Evolutionary conservation across 495 filamentous ascomycete species (phyloP).

Genomic region (Venustampulla echinocandica): DNA sequence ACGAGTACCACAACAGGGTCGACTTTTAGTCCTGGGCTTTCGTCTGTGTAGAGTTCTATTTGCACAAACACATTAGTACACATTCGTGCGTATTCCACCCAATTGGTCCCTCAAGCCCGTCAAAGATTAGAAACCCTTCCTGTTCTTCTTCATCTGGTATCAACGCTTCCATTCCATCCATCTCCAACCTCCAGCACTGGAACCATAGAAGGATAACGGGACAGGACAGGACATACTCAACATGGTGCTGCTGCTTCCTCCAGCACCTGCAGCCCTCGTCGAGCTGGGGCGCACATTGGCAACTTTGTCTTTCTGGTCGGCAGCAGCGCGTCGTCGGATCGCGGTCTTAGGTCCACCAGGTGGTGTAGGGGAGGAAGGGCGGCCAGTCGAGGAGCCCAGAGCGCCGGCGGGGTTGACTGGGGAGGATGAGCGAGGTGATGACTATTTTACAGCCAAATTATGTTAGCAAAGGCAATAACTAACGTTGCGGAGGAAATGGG

Average conservation of each 20-base stretch:
- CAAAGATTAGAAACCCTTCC: too few relatives aligned
- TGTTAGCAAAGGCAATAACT: neutral
- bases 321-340: constrained; percentile 85
- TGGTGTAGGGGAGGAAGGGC: constrained; percentile 75
- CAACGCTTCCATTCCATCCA: too few relatives aligned
- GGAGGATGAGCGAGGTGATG: constrained; percentile 66
- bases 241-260: constrained; percentile 96
- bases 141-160: neutral
- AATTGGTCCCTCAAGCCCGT: too few relatives aligned
- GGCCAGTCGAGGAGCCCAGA: constrained; percentile 56
- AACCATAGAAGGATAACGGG: too few relatives aligned
- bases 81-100: neutral
- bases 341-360: constrained; percentile 94
- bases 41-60: constrained; percentile 90
- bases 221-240: constrained; percentile 53
- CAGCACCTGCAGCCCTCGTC: constrained; percentile 87
- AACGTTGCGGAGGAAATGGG: too few relatives aligned
- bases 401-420: constrained; percentile 38
- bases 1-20: constrained; percentile 96
- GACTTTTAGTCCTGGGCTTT: constrained; percentile 91
- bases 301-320: constrained; percentile 89
- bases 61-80: neutral
- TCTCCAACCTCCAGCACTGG: too few relatives aligned
- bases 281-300: constrained; percentile 85
- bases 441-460: constrained; percentile 33